These are phyloP conservation scores for Globisporangium splendens DNA, from an alignment of 352 stramenopile species.

Conservation along the genomic window DNA sequence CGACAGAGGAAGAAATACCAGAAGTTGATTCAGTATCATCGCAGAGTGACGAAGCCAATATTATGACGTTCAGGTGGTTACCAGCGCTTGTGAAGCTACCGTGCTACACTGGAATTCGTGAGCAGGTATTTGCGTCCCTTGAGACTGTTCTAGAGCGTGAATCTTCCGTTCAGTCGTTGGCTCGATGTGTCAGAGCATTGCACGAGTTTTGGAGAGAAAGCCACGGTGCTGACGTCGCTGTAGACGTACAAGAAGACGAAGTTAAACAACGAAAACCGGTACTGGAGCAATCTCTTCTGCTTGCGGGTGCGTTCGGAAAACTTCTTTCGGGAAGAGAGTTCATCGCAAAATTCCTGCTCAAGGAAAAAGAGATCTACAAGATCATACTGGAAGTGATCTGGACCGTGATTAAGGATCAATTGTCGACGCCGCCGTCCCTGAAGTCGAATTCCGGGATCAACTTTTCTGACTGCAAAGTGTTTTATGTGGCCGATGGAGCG, in stretches of 20 bases:
- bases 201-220: constrained; percentile 56
- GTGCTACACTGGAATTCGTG: constrained; percentile 56
- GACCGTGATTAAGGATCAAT: constrained; percentile 61
- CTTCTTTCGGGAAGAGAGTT: constrained; percentile 67
- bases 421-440: constrained; percentile 47
- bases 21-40: constrained; percentile 18
- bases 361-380: constrained; percentile 48
- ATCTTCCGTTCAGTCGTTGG: constrained; percentile 62
- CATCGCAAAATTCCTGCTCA: constrained; percentile 55
- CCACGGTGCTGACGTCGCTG: constrained; percentile 10
- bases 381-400: constrained; percentile 73
- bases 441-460: constrained; percentile 47
- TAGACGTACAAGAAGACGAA: background rate
- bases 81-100: constrained; percentile 54
- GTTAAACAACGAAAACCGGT: constrained; percentile 27
- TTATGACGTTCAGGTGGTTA: constrained; percentile 73
- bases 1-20: constrained; percentile 25
- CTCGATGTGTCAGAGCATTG: constrained; percentile 62
- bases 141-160: constrained; percentile 72
- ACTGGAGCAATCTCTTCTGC: constrained; percentile 52
- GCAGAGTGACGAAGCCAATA: constrained; percentile 12
- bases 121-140: constrained; percentile 56
- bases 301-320: constrained; percentile 65
- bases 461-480: constrained; percentile 77
- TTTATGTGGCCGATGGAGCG: constrained; percentile 65